phyloP scores from a whole-genome alignment of 202 grass and related monocot genomes.

The Zizania palustris region DNA sequence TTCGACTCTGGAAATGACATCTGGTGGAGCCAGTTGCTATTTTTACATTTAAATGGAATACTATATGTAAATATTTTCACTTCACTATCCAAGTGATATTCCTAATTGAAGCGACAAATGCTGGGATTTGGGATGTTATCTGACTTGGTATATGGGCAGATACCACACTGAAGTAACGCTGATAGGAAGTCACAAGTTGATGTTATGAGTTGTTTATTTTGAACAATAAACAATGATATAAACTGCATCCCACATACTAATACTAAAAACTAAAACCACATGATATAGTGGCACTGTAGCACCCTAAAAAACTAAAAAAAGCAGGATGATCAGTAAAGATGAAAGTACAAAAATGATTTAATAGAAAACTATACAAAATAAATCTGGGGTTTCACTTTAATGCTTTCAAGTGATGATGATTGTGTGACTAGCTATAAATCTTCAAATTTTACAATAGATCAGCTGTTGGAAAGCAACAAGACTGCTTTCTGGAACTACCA shows the following conservation, averaged over 20 bases:
- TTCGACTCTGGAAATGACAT: background rate
- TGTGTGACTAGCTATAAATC: background rate
- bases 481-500: conserved; percentile 13
- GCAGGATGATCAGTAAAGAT: conserved; percentile 8
- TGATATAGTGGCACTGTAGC: background rate
- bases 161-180: background rate
- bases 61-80: background rate
- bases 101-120: background rate
- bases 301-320: background rate
- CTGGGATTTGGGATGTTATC: background rate
- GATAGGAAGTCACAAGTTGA: background rate
- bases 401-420: background rate
- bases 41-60: background rate
- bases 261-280: background rate
- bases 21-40: background rate
- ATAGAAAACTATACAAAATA: conserved; percentile 6
- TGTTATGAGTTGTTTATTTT: background rate
- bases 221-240: background rate
- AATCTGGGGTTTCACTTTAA: background rate
- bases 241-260: background rate
- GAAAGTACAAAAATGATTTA: background rate
- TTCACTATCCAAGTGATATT: background rate
- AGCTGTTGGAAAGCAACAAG: background rate
- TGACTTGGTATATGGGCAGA: background rate
- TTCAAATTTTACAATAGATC: background rate